A percentile compares a stretch with the other conserved stretches of the same genome.
phyloP scores from a whole-genome alignment of 1,284 basidiomycete species.

The Cryptococcus sp. region DNA sequence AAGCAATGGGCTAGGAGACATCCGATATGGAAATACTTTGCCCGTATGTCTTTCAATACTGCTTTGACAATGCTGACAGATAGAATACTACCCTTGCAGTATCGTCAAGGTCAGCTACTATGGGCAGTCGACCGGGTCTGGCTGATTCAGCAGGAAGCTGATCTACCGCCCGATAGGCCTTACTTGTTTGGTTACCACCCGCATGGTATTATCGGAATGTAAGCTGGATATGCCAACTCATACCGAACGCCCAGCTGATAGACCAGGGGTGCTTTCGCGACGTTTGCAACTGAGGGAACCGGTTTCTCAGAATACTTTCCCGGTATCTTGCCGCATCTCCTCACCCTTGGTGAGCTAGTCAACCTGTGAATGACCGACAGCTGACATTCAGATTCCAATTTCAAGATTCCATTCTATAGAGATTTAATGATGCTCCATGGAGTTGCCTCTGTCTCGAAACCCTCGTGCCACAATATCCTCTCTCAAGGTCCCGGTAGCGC shows the following conservation, averaged over 20 bases:
- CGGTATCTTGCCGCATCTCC: constrained; percentile 84
- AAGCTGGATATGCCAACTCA: too few relatives aligned
- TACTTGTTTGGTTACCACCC: constrained; percentile 98
- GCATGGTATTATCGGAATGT: constrained; percentile 94
- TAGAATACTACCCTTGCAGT: constrained; percentile 75
- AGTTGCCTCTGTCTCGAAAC: constrained; percentile 85
- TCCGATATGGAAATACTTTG: constrained; percentile 62
- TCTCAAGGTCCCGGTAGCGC: constrained; percentile 62
- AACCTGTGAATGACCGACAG: background rate
- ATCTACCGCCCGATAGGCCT: constrained; percentile 81
- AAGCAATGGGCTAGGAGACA: constrained; percentile 70
- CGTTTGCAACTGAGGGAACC: constrained; percentile 90
- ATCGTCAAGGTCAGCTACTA: constrained; percentile 28
- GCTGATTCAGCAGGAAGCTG: constrained; percentile 60
- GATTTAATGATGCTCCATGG: constrained; percentile 82
- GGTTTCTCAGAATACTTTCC: constrained; percentile 90
- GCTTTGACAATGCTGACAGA: background rate
- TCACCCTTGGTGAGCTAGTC: constrained; percentile 61
- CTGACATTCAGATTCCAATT: constrained; percentile 60
- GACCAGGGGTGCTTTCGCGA: constrained; percentile 80
- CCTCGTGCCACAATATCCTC: constrained; percentile 85
- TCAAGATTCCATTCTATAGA: constrained; percentile 87
- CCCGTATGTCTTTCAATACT: constrained; percentile 20
- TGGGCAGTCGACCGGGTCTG: background rate
- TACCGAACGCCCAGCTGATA: too few relatives aligned